These are phyloP conservation scores for Coemansia sp. DNA, from an alignment of 192 early-diverging fungal genomes.

Conservation along the genomic window DNA sequence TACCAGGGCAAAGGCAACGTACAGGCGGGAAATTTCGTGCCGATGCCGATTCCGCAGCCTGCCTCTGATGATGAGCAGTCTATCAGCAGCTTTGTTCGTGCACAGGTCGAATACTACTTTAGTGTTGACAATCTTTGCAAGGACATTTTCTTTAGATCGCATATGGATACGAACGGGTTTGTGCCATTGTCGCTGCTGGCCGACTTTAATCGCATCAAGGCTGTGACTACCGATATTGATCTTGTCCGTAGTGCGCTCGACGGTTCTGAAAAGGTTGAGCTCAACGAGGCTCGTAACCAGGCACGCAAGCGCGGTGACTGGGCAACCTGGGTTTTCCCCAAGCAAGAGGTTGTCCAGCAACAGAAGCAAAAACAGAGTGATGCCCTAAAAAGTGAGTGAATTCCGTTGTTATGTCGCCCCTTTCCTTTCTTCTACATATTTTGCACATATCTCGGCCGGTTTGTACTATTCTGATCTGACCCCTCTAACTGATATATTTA, in stretches of 20 bases:
- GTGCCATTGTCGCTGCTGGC: slow-evolving; percentile 76
- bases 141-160: slow-evolving; percentile 89
- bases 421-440: not conserved
- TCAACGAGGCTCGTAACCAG: slow-evolving; percentile 52
- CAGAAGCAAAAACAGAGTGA: slow-evolving; percentile 30
- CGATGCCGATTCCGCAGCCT: slow-evolving; percentile 36
- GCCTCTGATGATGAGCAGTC: slow-evolving; percentile 41
- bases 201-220: slow-evolving; percentile 87
- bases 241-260: slow-evolving; percentile 60
- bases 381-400: slow-evolving; percentile 54
- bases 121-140: slow-evolving; percentile 95
- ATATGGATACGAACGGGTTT: slow-evolving; percentile 87
- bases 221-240: slow-evolving; percentile 62
- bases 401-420: not conserved
- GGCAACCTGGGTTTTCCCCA: slow-evolving; percentile 85
- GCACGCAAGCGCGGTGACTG: slow-evolving; percentile 75
- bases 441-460: not conserved
- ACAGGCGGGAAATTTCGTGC: slow-evolving; percentile 27
- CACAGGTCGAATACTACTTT: slow-evolving; percentile 91
- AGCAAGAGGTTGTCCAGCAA: slow-evolving; percentile 53
- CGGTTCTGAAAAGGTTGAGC: slow-evolving; percentile 58
- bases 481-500: too few relatives aligned
- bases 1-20: slow-evolving; percentile 54
- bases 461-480: not conserved
- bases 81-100: slow-evolving; percentile 42